These are phyloP conservation scores for Hypoxylon cercidicola DNA, from an alignment of 495 filamentous ascomycete species.

Conservation along the genomic window DNA sequence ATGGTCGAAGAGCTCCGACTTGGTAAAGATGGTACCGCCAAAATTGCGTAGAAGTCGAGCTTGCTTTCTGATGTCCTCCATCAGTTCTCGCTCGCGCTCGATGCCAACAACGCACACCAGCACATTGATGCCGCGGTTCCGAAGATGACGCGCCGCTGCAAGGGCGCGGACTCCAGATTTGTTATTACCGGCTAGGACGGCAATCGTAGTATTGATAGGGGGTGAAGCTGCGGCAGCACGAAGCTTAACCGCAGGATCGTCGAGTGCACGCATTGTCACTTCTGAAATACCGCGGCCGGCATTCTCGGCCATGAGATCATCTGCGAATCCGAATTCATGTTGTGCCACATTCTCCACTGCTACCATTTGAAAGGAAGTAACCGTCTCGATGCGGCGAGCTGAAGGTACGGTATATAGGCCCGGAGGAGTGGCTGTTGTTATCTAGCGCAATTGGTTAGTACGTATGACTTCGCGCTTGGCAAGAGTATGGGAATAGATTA, in stretches of 20 bases:
- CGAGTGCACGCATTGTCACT: constrained; percentile 72
- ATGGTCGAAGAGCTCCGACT: constrained; percentile 63
- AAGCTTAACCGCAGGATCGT: constrained; percentile 64
- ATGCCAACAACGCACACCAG: constrained; percentile 84
- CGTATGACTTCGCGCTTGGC: neutral
- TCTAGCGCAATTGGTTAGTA: constrained; percentile 3
- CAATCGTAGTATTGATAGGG: constrained; percentile 66
- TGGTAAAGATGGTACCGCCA: constrained; percentile 73
- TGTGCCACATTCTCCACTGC: constrained; percentile 90
- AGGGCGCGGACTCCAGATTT: constrained; percentile 84
- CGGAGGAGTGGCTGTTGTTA: constrained; percentile 3
- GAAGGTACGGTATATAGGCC: constrained; percentile 66
- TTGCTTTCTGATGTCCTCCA: constrained; percentile 79
- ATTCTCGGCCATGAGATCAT: constrained; percentile 92
- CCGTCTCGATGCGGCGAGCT: constrained; percentile 78
- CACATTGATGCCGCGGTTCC: constrained; percentile 79
- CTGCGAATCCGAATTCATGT: constrained; percentile 82
- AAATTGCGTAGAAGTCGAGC: constrained; percentile 79
- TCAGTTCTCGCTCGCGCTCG: constrained; percentile 69
- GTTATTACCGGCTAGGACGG: constrained; percentile 89
- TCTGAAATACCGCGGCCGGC: constrained; percentile 88
- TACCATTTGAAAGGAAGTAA: constrained; percentile 86
- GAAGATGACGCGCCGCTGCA: constrained; percentile 85
- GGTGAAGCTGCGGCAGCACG: constrained; percentile 53
- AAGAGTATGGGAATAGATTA: neutral